These are phyloP conservation scores for Trichoderma orchidacearum DNA, from an alignment of 495 filamentous ascomycete species.

Conservation along the genomic window DNA sequence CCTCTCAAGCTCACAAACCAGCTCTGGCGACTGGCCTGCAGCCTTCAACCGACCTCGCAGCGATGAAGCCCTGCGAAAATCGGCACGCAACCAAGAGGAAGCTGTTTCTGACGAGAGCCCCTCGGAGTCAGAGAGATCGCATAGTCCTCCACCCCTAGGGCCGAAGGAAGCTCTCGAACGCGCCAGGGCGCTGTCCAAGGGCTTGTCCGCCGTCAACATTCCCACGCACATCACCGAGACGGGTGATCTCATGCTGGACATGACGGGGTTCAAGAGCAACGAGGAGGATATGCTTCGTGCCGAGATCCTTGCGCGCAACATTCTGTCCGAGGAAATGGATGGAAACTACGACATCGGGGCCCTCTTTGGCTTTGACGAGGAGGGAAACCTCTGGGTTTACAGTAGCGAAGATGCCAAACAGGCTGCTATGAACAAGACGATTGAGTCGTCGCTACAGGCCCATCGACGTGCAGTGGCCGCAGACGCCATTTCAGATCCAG, in stretches of 20 bases:
- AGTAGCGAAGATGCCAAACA: conserved; percentile 94
- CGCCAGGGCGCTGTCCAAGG: conserved; percentile 74
- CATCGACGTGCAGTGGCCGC: conserved; percentile 23
- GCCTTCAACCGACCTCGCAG: conserved; percentile 22
- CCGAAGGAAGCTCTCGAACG: conserved; percentile 65
- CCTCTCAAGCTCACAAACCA: conserved; percentile 26
- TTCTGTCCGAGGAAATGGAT: conserved; percentile 87
- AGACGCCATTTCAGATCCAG: conserved; percentile 81
- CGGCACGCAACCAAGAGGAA: conserved; percentile 18
- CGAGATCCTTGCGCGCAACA: conserved; percentile 86
- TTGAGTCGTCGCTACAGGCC: conserved; percentile 22
- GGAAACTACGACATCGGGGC: conserved; percentile 93
- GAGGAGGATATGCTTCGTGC: conserved; percentile 85
- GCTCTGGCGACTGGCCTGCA: conserved; percentile 27
- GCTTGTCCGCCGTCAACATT: conserved; percentile 81
- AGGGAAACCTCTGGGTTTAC: conserved; percentile 97
- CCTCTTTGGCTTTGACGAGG: conserved; percentile 85
- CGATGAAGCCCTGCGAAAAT: conserved; percentile 27
- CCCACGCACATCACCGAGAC: conserved; percentile 79
- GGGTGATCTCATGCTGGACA: conserved; percentile 96
- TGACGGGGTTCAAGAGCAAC: conserved; percentile 89
- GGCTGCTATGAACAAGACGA: conserved; percentile 36
- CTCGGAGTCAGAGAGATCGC: conserved; percentile 37
- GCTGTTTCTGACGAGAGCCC: conserved; percentile 16
- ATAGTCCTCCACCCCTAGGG: conserved; percentile 67